Conservation (phyloP, 352 stramenopile genomes). For the Phytophthora multivora region DNA sequence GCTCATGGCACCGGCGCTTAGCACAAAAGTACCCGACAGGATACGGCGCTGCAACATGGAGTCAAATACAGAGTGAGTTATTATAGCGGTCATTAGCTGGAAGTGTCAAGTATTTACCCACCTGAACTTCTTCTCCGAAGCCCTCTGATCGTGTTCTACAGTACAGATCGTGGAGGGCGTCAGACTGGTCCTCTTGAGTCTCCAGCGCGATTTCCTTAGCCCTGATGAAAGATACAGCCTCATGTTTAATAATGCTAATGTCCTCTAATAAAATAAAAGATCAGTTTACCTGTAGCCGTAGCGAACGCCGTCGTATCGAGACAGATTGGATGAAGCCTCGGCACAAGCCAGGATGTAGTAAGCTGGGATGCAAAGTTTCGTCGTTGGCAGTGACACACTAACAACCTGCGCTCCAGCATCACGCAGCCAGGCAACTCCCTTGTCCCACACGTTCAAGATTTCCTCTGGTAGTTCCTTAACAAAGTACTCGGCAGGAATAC, state of each 20-base stretch:
- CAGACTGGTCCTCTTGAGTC: slow-evolving; percentile 68
- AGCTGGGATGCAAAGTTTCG: slow-evolving; percentile 90
- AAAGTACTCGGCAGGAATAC: slow-evolving; percentile 95
- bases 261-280: too few species aligned
- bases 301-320: slow-evolving; percentile 96
- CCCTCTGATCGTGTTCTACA: slow-evolving; percentile 85
- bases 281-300: slow-evolving; percentile 84
- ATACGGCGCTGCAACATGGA: slow-evolving; percentile 72
- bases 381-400: slow-evolving; percentile 75
- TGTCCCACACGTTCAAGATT: slow-evolving; percentile 87
- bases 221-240: slow-evolving; percentile 28
- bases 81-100: not conserved
- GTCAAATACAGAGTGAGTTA: slow-evolving; percentile 1
- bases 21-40: slow-evolving; percentile 90
- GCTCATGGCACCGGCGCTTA: slow-evolving; percentile 86
- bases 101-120: slow-evolving; percentile 14
- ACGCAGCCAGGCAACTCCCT: slow-evolving; percentile 72
- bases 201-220: slow-evolving; percentile 57
- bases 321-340: slow-evolving; percentile 98
- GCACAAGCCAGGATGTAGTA: slow-evolving; percentile 99
- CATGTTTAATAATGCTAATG: slow-evolving; percentile 7
- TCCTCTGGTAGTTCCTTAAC: slow-evolving; percentile 89
- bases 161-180: slow-evolving; percentile 86
- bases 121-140: slow-evolving; percentile 93
- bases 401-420: slow-evolving; percentile 78